A percentile compares a stretch with the other conserved stretches of the same genome.
These are phyloP conservation scores for Paramecium sexaurelia DNA, from an alignment of 73 alveolate genomes.

Conservation along the genomic window DNA sequence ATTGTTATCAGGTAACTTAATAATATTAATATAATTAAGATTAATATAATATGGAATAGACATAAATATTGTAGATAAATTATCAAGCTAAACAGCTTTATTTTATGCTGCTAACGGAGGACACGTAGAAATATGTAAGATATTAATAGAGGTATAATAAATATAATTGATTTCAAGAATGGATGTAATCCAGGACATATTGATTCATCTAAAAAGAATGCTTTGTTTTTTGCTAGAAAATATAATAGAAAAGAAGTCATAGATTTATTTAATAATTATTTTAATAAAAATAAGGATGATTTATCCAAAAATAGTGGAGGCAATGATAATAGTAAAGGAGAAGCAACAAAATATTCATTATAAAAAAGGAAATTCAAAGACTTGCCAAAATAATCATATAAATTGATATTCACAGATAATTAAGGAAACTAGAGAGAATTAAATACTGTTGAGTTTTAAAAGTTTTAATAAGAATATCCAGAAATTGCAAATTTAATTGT, in stretches of 20 bases:
- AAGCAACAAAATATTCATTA: neutral
- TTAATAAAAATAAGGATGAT: slow-evolving; percentile 50
- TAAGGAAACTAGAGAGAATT: slow-evolving; percentile 67
- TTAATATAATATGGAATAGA: slow-evolving; percentile 80
- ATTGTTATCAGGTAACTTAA: slow-evolving; percentile 38
- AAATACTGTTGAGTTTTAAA: slow-evolving; percentile 42
- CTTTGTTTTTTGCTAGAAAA: slow-evolving; percentile 84
- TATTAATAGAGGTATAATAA: slow-evolving; percentile 69
- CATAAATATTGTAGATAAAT: slow-evolving; percentile 78
- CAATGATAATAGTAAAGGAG: slow-evolving; percentile 56
- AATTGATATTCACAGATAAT: slow-evolving; percentile 66
- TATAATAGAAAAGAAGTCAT: slow-evolving; percentile 73
- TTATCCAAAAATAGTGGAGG: slow-evolving; percentile 39
- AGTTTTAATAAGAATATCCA: slow-evolving; percentile 67
- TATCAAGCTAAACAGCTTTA: slow-evolving; percentile 86
- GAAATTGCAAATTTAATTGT: slow-evolving; percentile 56
- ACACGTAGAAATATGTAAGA: slow-evolving; percentile 78
- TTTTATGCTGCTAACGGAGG: slow-evolving; percentile 95
- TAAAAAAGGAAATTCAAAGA: slow-evolving; percentile 50
- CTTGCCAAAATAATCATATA: slow-evolving; percentile 34
- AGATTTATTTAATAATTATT: slow-evolving; percentile 66
- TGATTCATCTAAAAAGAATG: slow-evolving; percentile 81
- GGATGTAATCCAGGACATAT: slow-evolving; percentile 83
- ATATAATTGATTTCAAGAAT: neutral
- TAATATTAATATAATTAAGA: neutral